Base-by-base conservation (phyloP, 495 filamentous ascomycete genomes). In the Clohesyomyces aquaticus region DNA sequence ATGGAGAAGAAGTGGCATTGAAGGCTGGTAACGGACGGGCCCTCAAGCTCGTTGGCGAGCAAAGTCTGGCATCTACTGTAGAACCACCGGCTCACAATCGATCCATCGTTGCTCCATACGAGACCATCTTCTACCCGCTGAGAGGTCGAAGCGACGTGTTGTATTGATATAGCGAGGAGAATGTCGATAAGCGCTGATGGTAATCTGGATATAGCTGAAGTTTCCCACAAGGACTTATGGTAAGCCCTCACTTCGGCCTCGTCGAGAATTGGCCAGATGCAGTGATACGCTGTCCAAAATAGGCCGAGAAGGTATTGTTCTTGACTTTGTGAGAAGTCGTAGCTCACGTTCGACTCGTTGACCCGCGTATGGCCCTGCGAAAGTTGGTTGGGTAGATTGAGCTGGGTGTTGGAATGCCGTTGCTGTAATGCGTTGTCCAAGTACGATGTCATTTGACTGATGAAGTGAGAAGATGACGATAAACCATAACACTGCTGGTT, bases 111-210 rank as follows among this genome's bases (percentile, higher is more conserved):
- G 26, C 47, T 55, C 65, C 68, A 21, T 68, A 47, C 19, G 59
- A 48, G 10, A 11, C 32, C 49, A 16, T 21, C n/a, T 1, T 47
- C 16, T 3, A n/a, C 1, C 21, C 19, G n/a, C 18, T 8, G 4
- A 10, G 72, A 64, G 1, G 70, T 65, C 1, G 70, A 52, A 6
- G 76, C 69, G 27, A 76, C 77, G 54, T 80, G 79, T 67, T 84
- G 81, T 76, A 85, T 82, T 55, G 78, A 82, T 16, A 84, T 48
- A 9, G 82, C 82, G 21, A 86, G 68, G 32, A 83, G 67, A 18
- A 84, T 81, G 59, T 86, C 82, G 11, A 81, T 80, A 0, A 85
- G 75, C 4, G 82, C 77, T 6, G 80, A 84, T 10, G 80, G 74
- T 61, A 74, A 77, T 2, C 83, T 76, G 6, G 58, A 59, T 12